These are phyloP conservation scores for Lipomyces spencermartinsiae DNA, from an alignment of 805 yeast genomes.

Conservation along the genomic window DNA sequence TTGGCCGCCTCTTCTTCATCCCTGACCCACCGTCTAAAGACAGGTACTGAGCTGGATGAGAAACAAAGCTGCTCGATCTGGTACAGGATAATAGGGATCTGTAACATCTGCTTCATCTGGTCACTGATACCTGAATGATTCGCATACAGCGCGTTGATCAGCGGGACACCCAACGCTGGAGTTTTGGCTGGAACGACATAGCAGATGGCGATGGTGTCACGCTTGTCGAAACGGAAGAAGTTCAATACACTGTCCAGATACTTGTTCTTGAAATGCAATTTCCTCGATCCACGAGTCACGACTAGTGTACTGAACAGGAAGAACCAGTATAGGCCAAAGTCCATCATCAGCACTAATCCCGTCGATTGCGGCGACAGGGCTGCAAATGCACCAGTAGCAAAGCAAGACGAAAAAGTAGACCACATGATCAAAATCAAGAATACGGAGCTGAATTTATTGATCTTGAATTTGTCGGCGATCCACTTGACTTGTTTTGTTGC, in stretches of 20 bases:
- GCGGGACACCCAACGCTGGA: constrained; percentile 87
- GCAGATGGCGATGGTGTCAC: constrained; percentile 79
- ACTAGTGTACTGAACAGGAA: constrained; percentile 69
- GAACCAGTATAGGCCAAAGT: constrained; percentile 76
- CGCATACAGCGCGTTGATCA: constrained; percentile 80
- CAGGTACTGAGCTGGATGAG: constrained; percentile 71
- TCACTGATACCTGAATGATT: constrained; percentile 47
- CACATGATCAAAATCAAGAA: constrained; percentile 80
- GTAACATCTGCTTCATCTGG: constrained; percentile 64
- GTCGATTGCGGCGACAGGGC: constrained; percentile 69
- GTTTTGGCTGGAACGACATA: constrained; percentile 93
- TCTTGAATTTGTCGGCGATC: constrained; percentile 60
- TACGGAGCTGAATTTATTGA: constrained; percentile 76
- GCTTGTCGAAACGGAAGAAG: constrained; percentile 68
- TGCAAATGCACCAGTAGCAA: constrained; percentile 78
- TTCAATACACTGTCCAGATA: constrained; percentile 28
- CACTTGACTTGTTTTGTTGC: constrained; percentile 69
- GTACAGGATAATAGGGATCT: constrained; percentile 86
- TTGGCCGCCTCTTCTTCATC: constrained; percentile 31
- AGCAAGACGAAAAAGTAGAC: constrained; percentile 56
- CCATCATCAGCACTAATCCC: constrained; percentile 79
- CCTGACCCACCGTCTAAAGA: constrained; percentile 72
- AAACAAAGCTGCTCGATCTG: constrained; percentile 88
- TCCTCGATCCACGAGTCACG: constrained; percentile 62
- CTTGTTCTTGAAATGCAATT: constrained; percentile 29